Evolutionary conservation across 306 rosid genomes (phyloP).

Genomic region (Cyamopsis tetragonoloba): DNA sequence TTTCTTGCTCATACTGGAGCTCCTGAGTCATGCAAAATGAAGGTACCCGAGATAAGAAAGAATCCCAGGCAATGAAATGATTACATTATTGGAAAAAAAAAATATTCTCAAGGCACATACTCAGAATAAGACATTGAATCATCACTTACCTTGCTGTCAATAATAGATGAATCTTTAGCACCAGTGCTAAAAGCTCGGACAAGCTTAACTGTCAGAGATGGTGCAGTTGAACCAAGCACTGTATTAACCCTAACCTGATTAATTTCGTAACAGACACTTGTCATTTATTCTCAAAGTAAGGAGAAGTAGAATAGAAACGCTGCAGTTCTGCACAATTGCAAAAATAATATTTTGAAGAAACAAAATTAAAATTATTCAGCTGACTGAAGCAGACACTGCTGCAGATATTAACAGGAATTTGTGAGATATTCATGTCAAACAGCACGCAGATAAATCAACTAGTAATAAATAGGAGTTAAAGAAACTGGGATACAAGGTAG

Average conservation of each 20-base stretch:
- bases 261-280: constrained; percentile 21
- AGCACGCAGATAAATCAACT: constrained; percentile 10
- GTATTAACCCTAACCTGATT: constrained; percentile 85
- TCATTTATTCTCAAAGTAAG: constrained; percentile 13
- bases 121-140: constrained; percentile 15
- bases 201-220: constrained; percentile 80
- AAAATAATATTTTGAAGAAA: neutral
- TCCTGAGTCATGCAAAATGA: constrained; percentile 47
- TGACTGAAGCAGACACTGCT: constrained; percentile 8
- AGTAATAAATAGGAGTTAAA: neutral
- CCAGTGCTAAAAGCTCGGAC: constrained; percentile 57
- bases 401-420: neutral
- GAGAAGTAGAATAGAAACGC: constrained; percentile 12
- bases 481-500: neutral
- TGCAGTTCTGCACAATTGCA: neutral
- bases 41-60: constrained; percentile 8
- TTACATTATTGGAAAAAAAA: neutral
- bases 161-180: constrained; percentile 56
- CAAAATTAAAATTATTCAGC: constrained; percentile 16
- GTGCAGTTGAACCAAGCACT: constrained; percentile 88
- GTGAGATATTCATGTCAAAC: neutral
- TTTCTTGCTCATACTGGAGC: constrained; percentile 66
- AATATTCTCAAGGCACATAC: neutral
- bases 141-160: constrained; percentile 58
- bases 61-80: constrained; percentile 1